Base-by-base conservation (phyloP, 2,329 filamentous ascomycete genomes). In the Waltergamsia citrina region DNA sequence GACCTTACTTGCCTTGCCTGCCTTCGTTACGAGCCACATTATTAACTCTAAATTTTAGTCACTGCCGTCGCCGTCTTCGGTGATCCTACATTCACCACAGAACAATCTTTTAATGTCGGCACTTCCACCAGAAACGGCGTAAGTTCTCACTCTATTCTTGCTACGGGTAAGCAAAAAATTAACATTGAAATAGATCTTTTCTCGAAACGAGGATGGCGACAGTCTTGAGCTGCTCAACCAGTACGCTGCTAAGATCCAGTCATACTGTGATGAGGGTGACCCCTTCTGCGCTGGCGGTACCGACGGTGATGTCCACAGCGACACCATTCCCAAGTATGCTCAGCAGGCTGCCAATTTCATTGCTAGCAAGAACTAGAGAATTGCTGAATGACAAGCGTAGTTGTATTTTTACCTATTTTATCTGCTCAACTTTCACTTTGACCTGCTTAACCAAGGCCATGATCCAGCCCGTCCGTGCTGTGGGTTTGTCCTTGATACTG, bases 181-280 rank as follows among this genome's bases (percentile, higher is more conserved):
- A 29, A 23, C 21, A 32, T 16, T 12, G 10, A 10, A 8, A 8
- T 18, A 62, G 59, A 40, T 62, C 32, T 61, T 63, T 38, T 30
- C 41, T 21, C 58, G 60, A 24, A 43, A 49, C 14, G 46, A 58
- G 34, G 42, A 34, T 14, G 31, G 36, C n/a, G 33, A n/a, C n/a
- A 35, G 35, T 31, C 28, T 49, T 30, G 48, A 45, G 22, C 43
- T 46, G 10, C 62, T 59, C 47, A 44, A 57, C 38, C 41, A 50
- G 21, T 59, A 59, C 43, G 43, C 46, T 36, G 39, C 50, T 42
- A 52, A 53, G 21, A 43, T 63, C 31, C 46, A 51, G 28, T 60
- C 60, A 4, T 63, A 54, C 44, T 63, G 60, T 45, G 60, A 63
- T 46, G 51, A 41, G 1, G 59, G 59, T 29, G 63, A 66, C 38